phyloP scores from a whole-genome alignment of 2,329 filamentous ascomycete species.

The Apiospora kogelbergensis region DNA sequence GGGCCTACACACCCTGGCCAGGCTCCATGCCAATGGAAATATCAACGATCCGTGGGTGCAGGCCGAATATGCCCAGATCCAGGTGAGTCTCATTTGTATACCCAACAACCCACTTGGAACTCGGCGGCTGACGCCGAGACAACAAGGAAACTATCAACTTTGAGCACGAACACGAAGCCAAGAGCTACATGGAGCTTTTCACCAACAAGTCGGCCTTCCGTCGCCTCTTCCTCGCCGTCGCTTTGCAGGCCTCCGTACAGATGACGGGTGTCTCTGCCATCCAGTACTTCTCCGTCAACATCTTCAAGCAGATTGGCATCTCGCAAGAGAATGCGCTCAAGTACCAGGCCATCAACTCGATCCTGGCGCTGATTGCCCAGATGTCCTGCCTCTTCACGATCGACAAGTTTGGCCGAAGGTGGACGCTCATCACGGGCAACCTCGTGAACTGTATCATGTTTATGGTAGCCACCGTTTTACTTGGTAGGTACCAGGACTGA shows the following conservation, averaged over 20 bases:
- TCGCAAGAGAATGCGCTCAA: slow-evolving; percentile 62
- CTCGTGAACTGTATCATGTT: slow-evolving; percentile 70
- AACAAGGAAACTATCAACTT: slow-evolving; percentile 51
- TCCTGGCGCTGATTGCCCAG: slow-evolving; percentile 69
- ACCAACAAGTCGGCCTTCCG: slow-evolving; percentile 65
- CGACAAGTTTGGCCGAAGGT: slow-evolving; percentile 69
- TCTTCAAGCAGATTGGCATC: slow-evolving; percentile 71
- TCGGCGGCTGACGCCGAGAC: background rate
- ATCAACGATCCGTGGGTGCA: slow-evolving; percentile 66
- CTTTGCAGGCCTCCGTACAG: slow-evolving; percentile 70
- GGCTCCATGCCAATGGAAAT: slow-evolving; percentile 69
- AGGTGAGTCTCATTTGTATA: slow-evolving; percentile 43
- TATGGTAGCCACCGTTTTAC: slow-evolving; percentile 61
- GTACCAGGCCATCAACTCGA: slow-evolving; percentile 74
- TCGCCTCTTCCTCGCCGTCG: slow-evolving; percentile 67
- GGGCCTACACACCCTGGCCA: slow-evolving; percentile 65
- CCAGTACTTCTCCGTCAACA: slow-evolving; percentile 70
- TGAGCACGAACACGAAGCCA: slow-evolving; percentile 69
- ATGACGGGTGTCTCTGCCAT: slow-evolving; percentile 77
- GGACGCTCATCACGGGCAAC: slow-evolving; percentile 72
- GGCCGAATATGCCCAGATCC: slow-evolving; percentile 72
- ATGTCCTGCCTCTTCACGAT: slow-evolving; percentile 68
- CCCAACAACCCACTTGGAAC: background rate
- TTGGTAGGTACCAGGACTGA: slow-evolving; percentile 26
- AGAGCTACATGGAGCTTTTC: slow-evolving; percentile 71